Percentiles rank a stretch among this genome's conserved stretches.
Evolutionary conservation across 192 early-diverging fungal genomes (phyloP).

Genomic region (Coemansia sp.): DNA sequence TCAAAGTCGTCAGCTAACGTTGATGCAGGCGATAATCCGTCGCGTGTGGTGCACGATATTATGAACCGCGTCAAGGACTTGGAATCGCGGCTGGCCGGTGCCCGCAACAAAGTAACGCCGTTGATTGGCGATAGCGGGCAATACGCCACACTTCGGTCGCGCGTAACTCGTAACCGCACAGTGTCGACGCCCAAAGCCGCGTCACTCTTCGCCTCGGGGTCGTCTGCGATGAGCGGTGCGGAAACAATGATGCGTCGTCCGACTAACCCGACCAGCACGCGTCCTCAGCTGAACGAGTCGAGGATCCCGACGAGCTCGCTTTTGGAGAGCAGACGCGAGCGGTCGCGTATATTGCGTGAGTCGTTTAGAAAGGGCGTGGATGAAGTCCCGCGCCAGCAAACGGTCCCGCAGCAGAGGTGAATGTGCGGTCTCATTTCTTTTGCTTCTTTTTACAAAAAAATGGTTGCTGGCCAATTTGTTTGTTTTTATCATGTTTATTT

Average conservation of each 20-base stretch:
- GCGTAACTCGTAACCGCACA: conserved; percentile 31
- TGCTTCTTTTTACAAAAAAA: not conserved
- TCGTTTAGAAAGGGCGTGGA: conserved; percentile 23
- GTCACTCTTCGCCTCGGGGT: conserved; percentile 6
- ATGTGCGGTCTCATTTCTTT: not conserved
- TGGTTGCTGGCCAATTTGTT: not conserved
- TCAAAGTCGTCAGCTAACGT: conserved; percentile 46
- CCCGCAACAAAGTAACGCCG: conserved; percentile 73
- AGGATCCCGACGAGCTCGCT: conserved; percentile 13
- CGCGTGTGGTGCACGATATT: conserved; percentile 72
- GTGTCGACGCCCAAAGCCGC: conserved; percentile 40
- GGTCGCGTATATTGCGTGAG: conserved; percentile 32
- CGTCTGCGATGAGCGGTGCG: conserved; percentile 1
- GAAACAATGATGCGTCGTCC: conserved; percentile 13
- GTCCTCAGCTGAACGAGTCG: conserved; percentile 5
- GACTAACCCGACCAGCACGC: conserved; percentile 6
- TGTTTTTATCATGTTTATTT: too few relatives aligned
- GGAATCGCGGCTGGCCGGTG: conserved; percentile 70
- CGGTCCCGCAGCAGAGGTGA: conserved; percentile 31
- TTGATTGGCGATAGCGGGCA: conserved; percentile 54
- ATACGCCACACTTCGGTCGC: conserved; percentile 45
- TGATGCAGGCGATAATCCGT: conserved; percentile 55
- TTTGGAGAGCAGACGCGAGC: conserved; percentile 27
- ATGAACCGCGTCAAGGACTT: conserved; percentile 74
- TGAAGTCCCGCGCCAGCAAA: conserved; percentile 23